A percentile compares a stretch with the other conserved stretches of the same genome.
phyloP scores from a whole-genome alignment of 2,329 filamentous ascomycete genomes.

The Diaporthe citri region DNA sequence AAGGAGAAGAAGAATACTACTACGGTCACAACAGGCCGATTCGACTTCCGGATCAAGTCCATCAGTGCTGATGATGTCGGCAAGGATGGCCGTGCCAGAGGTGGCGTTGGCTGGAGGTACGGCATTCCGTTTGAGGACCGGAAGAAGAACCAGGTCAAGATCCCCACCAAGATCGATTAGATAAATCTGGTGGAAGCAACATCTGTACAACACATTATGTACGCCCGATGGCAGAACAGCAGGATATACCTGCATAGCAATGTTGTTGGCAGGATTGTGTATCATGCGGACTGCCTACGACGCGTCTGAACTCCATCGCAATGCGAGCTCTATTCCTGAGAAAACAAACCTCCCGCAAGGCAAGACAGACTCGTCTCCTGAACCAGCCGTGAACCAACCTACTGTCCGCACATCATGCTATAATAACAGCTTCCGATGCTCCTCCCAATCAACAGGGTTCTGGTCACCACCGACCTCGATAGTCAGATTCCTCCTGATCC shows the following conservation, averaged over 20 bases:
- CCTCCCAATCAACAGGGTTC: constrained; percentile 46
- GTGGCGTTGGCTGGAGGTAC: constrained; percentile 72
- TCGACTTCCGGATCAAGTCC: constrained; percentile 73
- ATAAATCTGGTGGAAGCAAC: background rate
- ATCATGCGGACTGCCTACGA: background rate
- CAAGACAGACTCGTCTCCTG: background rate
- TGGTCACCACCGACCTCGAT: constrained; percentile 46
- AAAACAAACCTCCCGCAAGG: background rate
- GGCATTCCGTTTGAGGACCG: constrained; percentile 73
- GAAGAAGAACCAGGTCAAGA: constrained; percentile 74
- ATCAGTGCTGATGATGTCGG: constrained; percentile 70
- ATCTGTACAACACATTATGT: background rate
- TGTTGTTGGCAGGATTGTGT: background rate
- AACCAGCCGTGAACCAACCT: background rate
- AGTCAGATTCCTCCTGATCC: constrained; percentile 63
- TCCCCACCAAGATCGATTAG: constrained; percentile 69
- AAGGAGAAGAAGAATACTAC: constrained; percentile 56
- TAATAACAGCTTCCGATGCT: constrained; percentile 44
- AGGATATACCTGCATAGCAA: background rate
- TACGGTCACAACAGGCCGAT: constrained; percentile 64
- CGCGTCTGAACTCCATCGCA: constrained; percentile 11
- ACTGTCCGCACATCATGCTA: constrained; percentile 40
- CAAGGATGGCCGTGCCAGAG: constrained; percentile 62
- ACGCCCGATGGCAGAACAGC: constrained; percentile 44
- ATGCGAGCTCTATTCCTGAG: background rate